Base-by-base conservation (phyloP, 176 grass and related monocot genomes). In the Oryza meridionalis region DNA sequence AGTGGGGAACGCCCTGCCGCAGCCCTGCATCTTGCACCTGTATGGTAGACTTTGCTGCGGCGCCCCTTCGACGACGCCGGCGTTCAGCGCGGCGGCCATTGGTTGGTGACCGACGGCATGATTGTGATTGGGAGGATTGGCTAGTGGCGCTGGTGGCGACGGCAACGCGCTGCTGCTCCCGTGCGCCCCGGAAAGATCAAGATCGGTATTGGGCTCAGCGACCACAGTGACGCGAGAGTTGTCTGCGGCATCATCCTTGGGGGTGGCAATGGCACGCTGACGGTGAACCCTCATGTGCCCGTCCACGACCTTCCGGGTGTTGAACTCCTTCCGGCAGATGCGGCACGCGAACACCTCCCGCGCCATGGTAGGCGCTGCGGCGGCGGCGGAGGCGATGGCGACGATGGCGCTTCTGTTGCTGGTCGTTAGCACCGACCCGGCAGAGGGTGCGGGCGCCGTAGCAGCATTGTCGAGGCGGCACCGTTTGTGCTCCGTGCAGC, bases 211-310 rank as follows among this genome's bases (percentile, higher is more conserved):
- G 4, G 47, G 47, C 11, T 50, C 47, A 4, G 47, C 47, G 47
- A 15, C 47, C 11, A 50, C 47, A 14, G 0, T 50, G 47, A 15
- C 11, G 3, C 3, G 1, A 3, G 47, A 50, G 13, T 15, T 50
- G 47, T 50, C 47, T 15, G 4, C 47, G 9, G 15, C 47, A 50
- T 50, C 12, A 37, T 6, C 0, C 47, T 50, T 50, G 13, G 47
- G 47, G 13, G 3, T 9, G 13, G 9, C 13, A 26, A 5, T 37
- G 35, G 35, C 4, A 6, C 40, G 47, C 47, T 50, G 2, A 15
- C 47, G 47, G 46, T 84, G 86, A 75, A 83, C 45, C 11, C 75
- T 71, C 75, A 79, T 78, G 81, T 88, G 86, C 9, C 86, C 86
- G 46, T 67, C 58, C 59, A 59, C 45, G 0, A 75, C 59, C 19